These are phyloP conservation scores for Paspalum notatum DNA, from an alignment of 176 grass and related monocot genomes.

Conservation along the genomic window DNA sequence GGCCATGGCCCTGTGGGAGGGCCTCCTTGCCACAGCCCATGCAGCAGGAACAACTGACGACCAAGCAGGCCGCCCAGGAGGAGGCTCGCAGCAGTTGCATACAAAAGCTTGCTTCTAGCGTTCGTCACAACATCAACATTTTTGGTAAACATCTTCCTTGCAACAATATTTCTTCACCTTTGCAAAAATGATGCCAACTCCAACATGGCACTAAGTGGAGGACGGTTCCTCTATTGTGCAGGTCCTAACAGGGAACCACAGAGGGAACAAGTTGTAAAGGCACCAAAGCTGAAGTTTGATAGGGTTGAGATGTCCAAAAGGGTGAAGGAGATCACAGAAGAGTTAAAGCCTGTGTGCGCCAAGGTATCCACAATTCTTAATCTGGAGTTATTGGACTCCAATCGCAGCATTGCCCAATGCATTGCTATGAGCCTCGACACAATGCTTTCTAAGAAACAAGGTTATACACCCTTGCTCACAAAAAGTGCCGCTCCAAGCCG, in stretches of 20 bases:
- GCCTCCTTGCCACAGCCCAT: background rate
- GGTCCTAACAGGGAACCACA: background rate
- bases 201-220: background rate
- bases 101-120: background rate
- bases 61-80: background rate
- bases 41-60: background rate
- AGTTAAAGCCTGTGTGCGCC: background rate
- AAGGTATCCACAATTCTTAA: conserved; percentile 19
- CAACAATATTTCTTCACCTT: background rate
- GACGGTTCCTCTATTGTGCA: background rate
- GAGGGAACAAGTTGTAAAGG: background rate
- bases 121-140: too few species aligned
- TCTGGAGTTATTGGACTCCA: background rate
- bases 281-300: background rate
- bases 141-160: conserved; percentile 6
- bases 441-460: background rate
- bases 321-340: background rate
- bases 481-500: background rate
- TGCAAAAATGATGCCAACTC: background rate
- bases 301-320: background rate
- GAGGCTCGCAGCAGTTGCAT: background rate
- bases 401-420: background rate
- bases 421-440: background rate
- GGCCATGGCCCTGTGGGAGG: background rate
- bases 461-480: background rate